Evolutionary conservation across 352 stramenopile species (phyloP).

Genomic region (Phytophthora sp.): DNA sequence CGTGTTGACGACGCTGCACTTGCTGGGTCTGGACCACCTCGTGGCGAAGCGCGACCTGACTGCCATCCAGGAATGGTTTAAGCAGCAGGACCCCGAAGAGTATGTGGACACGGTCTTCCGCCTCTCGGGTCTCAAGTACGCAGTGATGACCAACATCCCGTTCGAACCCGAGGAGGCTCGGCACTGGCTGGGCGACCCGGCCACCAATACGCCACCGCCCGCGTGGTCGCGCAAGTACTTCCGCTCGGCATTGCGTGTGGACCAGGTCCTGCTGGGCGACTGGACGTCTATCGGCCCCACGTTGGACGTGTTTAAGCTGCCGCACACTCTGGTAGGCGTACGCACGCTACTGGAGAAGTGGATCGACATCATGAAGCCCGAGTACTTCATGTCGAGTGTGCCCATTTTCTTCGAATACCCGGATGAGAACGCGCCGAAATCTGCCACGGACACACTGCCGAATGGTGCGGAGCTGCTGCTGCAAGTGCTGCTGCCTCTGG

Average conservation of each 20-base stretch:
- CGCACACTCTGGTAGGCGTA: slow-evolving; percentile 79
- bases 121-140: slow-evolving; percentile 84
- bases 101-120: slow-evolving; percentile 83
- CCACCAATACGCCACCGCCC: slow-evolving; percentile 44
- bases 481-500: slow-evolving; percentile 91
- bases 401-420: slow-evolving; percentile 89
- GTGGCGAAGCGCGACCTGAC: slow-evolving; percentile 78
- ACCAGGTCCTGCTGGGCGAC: slow-evolving; percentile 91
- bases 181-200: slow-evolving; percentile 57
- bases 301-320: slow-evolving; percentile 57
- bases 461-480: slow-evolving; percentile 75
- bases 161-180: slow-evolving; percentile 74
- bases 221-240: slow-evolving; percentile 78
- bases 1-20: slow-evolving; percentile 89
- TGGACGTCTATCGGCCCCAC: slow-evolving; percentile 74
- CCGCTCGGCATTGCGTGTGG: slow-evolving; percentile 90
- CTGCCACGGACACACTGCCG: slow-evolving; percentile 31
- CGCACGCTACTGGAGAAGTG: slow-evolving; percentile 88
- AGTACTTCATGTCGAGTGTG: slow-evolving; percentile 96
- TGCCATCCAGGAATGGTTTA: slow-evolving; percentile 88
- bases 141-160: slow-evolving; percentile 96
- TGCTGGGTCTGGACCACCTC: slow-evolving; percentile 76
- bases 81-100: slow-evolving; percentile 67
- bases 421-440: slow-evolving; percentile 32
- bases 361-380: slow-evolving; percentile 92